Conservation (phyloP, 139 green algal species). For the Picochlorum sp. region DNA sequence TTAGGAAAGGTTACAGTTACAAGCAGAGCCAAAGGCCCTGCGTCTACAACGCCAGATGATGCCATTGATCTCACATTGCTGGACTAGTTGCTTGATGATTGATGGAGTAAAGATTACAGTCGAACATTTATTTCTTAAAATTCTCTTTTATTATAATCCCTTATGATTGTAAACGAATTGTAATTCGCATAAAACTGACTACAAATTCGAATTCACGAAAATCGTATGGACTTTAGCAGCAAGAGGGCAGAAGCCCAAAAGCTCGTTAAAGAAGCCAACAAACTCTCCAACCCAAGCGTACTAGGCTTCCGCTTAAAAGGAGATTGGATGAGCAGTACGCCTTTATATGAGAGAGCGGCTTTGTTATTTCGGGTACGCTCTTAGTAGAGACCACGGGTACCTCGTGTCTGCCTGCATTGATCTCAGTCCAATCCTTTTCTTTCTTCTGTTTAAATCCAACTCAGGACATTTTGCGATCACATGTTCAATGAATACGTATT, state of each 20-base stretch:
- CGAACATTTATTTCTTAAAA: no score
- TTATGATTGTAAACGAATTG: no score
- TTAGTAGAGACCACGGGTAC: background rate
- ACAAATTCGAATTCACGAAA: no score
- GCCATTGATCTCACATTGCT: no score
- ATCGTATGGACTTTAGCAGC: background rate
- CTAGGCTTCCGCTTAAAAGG: conserved; percentile 51
- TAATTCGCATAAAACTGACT: no score
- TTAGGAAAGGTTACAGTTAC: no score
- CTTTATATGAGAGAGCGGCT: conserved; percentile 56
- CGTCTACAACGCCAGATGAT: no score
- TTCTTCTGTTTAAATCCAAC: background rate
- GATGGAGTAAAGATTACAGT: no score
- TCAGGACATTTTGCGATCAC: background rate
- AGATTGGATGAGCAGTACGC: conserved; percentile 59
- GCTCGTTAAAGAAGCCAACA: conserved; percentile 50
- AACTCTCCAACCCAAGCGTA: conserved; percentile 39
- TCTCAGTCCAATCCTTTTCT: background rate
- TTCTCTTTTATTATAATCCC: no score
- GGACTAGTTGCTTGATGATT: no score
- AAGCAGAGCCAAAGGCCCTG: no score
- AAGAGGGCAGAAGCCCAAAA: conserved; percentile 30
- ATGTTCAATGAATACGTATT: background rate
- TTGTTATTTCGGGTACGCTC: conserved; percentile 48
- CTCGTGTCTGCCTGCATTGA: background rate